Conservation (phyloP, 345 rosid genomes). For the Linum tenue region DNA sequence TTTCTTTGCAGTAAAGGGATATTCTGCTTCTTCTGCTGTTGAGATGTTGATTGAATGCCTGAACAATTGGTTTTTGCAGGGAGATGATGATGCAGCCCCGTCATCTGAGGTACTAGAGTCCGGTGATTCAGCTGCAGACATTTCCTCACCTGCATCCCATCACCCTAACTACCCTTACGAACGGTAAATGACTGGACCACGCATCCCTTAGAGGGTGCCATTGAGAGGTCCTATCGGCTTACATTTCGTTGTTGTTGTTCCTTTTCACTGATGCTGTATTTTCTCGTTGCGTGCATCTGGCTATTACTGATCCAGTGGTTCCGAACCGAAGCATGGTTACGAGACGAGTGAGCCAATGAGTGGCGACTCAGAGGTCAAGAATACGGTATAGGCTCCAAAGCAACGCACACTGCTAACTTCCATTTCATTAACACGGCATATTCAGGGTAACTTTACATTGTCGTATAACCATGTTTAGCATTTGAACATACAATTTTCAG, state of each 20-base stretch:
- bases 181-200: neutral
- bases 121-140: neutral
- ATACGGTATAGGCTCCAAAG: neutral
- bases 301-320: neutral
- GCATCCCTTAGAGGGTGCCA: neutral
- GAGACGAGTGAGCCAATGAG: neutral
- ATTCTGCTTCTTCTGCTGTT: neutral
- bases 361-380: neutral
- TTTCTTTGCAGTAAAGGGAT: neutral
- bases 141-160: neutral
- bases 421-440: neutral
- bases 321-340: neutral
- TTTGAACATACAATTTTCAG: too few relatives aligned
- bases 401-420: neutral
- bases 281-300: neutral
- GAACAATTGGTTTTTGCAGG: neutral
- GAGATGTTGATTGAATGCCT: too few relatives aligned
- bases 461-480: too few relatives aligned
- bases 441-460: too few relatives aligned
- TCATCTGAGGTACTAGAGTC: neutral
- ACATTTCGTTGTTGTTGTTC: neutral
- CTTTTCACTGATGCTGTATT: neutral
- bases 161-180: neutral
- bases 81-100: neutral
- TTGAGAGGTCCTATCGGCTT: neutral